These are phyloP conservation scores for Globisporangium camurandrum DNA, from an alignment of 352 stramenopile genomes.

Conservation along the genomic window DNA sequence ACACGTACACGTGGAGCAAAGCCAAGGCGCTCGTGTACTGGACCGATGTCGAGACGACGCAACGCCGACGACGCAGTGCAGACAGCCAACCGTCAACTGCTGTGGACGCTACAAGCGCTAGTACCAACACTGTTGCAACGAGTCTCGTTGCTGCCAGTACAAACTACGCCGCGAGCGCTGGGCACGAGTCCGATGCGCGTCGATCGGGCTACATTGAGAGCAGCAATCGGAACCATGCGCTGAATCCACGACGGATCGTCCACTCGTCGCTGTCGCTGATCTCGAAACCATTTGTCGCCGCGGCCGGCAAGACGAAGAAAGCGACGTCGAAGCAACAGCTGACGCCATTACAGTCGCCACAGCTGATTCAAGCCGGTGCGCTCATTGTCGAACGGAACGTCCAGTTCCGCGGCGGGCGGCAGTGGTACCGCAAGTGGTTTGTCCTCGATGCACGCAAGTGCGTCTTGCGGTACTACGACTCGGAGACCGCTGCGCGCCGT, in stretches of 20 bases:
- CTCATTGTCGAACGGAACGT: conserved; percentile 68
- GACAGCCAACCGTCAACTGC: too few species aligned
- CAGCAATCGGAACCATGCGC: conserved; percentile 40
- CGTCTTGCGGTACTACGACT: conserved; percentile 71
- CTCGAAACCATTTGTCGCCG: conserved; percentile 51
- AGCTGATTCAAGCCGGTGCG: conserved; percentile 33
- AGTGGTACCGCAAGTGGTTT: conserved; percentile 83
- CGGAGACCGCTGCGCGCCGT: conserved; percentile 40
- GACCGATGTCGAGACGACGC: conserved; percentile 56
- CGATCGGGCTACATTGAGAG: conserved; percentile 65
- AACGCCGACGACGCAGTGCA: conserved; percentile 19
- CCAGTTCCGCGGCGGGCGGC: conserved; percentile 57
- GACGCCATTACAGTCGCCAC: conserved; percentile 20
- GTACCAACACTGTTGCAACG: too few species aligned
- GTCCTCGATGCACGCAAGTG: conserved; percentile 54
- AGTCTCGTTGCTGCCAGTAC: background rate
- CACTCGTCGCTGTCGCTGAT: conserved; percentile 72
- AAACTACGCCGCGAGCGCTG: too few species aligned
- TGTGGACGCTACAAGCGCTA: too few species aligned
- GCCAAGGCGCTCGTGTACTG: conserved; percentile 70
- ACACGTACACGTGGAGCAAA: conserved; percentile 80
- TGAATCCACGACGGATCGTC: conserved; percentile 59
- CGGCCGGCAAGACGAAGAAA: conserved; percentile 11
- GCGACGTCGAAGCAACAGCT: too few species aligned
- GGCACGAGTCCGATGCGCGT: conserved; percentile 19